Conservation (phyloP, 306 rosid species). For the Bauhinia variegata region DNA sequence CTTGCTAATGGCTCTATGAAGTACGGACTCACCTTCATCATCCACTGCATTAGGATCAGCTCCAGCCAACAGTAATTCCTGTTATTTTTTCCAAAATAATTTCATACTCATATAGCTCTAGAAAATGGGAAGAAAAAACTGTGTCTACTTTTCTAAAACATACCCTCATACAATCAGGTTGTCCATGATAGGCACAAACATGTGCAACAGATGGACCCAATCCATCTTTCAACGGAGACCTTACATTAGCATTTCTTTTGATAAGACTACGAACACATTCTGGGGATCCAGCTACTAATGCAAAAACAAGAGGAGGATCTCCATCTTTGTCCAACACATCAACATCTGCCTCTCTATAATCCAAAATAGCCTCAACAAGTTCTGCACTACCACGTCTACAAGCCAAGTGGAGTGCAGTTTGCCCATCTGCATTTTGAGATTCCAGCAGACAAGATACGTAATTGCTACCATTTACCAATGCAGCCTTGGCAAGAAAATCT, state of each 20-base stretch:
- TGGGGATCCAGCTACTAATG: slow-evolving; percentile 96
- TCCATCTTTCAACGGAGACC: slow-evolving; percentile 87
- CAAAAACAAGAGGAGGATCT: slow-evolving; percentile 98
- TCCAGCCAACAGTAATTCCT: slow-evolving; percentile 93
- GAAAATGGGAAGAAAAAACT: slow-evolving; percentile 33
- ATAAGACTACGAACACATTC: slow-evolving; percentile 84
- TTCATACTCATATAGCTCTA: slow-evolving; percentile 31
- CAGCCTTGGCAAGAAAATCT: slow-evolving; percentile 76
- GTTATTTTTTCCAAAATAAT: slow-evolving; percentile 41
- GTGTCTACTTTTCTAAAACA: slow-evolving; percentile 47
- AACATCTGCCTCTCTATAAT: slow-evolving; percentile 75
- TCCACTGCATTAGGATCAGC: slow-evolving; percentile 96
- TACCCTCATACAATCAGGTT: slow-evolving; percentile 99
- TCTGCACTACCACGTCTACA: slow-evolving; percentile 92
- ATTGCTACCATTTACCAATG: slow-evolving; percentile 58
- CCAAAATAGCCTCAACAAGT: slow-evolving; percentile 88
- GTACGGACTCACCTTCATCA: slow-evolving; percentile 96
- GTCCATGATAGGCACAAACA: slow-evolving; percentile 97
- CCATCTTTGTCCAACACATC: slow-evolving; percentile 96
- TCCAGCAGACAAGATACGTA: slow-evolving; percentile 67
- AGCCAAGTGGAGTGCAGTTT: slow-evolving; percentile 97
- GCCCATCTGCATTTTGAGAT: slow-evolving; percentile 91
- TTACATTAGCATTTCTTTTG: slow-evolving; percentile 81
- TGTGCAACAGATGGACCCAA: slow-evolving; percentile 95
- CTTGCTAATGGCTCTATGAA: slow-evolving; percentile 91